Evolutionary conservation across 768 basidiomycete genomes (phyloP).

Genomic region (Boletus rubropictus): DNA sequence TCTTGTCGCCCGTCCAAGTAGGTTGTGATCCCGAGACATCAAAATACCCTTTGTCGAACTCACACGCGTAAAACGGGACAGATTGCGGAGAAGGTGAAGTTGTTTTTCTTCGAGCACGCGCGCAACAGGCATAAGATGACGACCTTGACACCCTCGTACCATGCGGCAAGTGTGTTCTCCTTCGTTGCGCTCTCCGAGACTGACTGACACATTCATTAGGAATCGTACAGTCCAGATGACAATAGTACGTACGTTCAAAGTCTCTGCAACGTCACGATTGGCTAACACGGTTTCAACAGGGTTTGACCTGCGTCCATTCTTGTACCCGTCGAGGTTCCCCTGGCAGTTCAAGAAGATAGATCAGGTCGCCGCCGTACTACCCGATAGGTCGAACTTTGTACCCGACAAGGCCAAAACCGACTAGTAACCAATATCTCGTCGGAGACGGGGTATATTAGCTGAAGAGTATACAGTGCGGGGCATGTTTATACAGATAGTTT

Average conservation of each 20-base stretch:
- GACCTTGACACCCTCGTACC: constrained; percentile 87
- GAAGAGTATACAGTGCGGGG: constrained; percentile 9
- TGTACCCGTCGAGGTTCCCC: constrained; percentile 91
- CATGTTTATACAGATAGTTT: neutral
- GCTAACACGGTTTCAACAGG: constrained; percentile 40
- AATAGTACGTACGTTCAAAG: constrained; percentile 57
- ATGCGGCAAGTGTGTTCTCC: constrained; percentile 67
- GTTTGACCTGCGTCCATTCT: constrained; percentile 93
- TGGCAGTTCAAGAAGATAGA: constrained; percentile 98
- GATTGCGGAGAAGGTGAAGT: constrained; percentile 97
- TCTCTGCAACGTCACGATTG: no score
- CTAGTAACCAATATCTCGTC: constrained; percentile 22
- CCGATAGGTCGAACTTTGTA: constrained; percentile 53
- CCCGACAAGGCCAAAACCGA: constrained; percentile 45
- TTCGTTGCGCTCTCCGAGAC: neutral
- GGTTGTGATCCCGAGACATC: neutral
- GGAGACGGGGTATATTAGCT: neutral
- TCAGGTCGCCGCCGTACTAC: constrained; percentile 67
- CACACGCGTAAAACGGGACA: neutral
- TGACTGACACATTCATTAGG: constrained; percentile 41
- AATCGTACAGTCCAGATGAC: constrained; percentile 96
- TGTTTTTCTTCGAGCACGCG: constrained; percentile 96
- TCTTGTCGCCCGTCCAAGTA: constrained; percentile 79
- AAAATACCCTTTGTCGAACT: neutral
- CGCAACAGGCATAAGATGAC: constrained; percentile 99